Evolutionary conservation across 1,284 basidiomycete genomes (phyloP).

Genomic region (Ustilago nuda): DNA sequence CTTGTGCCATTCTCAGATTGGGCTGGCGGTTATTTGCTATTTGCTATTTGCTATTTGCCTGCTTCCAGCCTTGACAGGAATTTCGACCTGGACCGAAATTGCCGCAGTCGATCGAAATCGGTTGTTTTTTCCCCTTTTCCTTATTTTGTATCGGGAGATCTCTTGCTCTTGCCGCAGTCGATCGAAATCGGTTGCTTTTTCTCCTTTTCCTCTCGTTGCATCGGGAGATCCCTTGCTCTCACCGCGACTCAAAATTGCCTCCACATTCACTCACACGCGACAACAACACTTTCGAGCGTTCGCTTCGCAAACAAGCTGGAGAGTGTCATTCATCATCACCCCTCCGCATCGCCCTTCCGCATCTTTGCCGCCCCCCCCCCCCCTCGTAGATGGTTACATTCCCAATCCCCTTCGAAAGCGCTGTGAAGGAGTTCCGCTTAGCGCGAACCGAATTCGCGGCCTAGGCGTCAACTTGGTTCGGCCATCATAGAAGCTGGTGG

Average conservation of each 20-base stretch:
- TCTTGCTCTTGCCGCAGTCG: constrained; percentile 34
- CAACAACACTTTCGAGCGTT: constrained; percentile 2
- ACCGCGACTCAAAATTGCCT: constrained; percentile 19
- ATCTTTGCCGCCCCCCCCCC: too few species aligned
- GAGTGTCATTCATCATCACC: background rate
- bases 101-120: constrained; percentile 41
- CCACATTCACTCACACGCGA: constrained; percentile 13
- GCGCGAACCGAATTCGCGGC: too few species aligned
- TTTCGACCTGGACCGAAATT: constrained; percentile 31
- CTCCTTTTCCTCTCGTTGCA: background rate
- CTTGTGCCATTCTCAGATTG: background rate
- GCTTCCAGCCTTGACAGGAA: background rate
- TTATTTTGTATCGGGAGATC: too few species aligned
- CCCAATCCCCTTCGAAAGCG: too few species aligned
- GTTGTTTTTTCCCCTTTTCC: too few species aligned
- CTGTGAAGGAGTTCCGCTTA: too few species aligned
- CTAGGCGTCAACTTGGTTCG: too few species aligned
- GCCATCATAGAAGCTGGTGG: too few species aligned
- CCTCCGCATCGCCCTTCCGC: too few species aligned
- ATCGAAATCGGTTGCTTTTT: constrained; percentile 11
- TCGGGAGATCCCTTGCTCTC: constrained; percentile 21
- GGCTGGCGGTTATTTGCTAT: background rate
- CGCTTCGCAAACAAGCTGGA: constrained; percentile 17
- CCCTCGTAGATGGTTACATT: too few species aligned
- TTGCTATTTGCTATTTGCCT: background rate